These are phyloP conservation scores for Barnettozyma vustinii DNA, from an alignment of 805 yeast genomes.

Conservation along the genomic window DNA sequence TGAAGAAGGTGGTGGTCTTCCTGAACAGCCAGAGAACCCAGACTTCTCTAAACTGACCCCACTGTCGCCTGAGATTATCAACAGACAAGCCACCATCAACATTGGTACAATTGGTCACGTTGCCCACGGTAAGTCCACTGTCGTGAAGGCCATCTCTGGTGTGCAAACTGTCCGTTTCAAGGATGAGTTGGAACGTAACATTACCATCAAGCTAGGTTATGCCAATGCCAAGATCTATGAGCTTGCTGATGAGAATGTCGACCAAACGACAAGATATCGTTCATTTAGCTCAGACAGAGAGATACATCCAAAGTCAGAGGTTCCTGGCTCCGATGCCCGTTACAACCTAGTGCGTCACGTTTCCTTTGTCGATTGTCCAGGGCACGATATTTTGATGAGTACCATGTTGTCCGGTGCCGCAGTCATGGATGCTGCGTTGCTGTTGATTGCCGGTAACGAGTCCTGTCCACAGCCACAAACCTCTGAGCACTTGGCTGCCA, in stretches of 20 bases:
- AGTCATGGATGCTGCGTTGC: slow-evolving; percentile 98
- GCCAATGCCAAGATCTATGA: slow-evolving; percentile 98
- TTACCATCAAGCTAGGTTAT: slow-evolving; percentile 96
- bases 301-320: slow-evolving; percentile 86
- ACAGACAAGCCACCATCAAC: slow-evolving; percentile 98
- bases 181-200: slow-evolving; percentile 98
- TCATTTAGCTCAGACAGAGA: slow-evolving; percentile 94
- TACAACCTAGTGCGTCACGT: slow-evolving; percentile 92
- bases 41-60: slow-evolving; percentile 82
- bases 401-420: slow-evolving; percentile 99
- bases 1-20: slow-evolving; percentile 97
- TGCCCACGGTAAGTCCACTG: slow-evolving; percentile 93
- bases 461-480: slow-evolving; percentile 99
- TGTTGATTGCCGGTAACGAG: slow-evolving; percentile 96
- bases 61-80: slow-evolving; percentile 88
- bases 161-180: slow-evolving; percentile 99
- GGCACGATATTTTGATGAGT: slow-evolving; percentile 99
- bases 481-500: slow-evolving; percentile 98
- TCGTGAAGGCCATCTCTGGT: slow-evolving; percentile 94
- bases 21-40: slow-evolving; percentile 90
- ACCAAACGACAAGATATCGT: slow-evolving; percentile 91
- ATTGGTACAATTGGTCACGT: slow-evolving; percentile 97
- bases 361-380: slow-evolving; percentile 99
- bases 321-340: slow-evolving; percentile 85
- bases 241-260: slow-evolving; percentile 80